Conservation (phyloP, 2,329 filamentous ascomycete genomes). For the Dactylonectria estremocensis region DNA sequence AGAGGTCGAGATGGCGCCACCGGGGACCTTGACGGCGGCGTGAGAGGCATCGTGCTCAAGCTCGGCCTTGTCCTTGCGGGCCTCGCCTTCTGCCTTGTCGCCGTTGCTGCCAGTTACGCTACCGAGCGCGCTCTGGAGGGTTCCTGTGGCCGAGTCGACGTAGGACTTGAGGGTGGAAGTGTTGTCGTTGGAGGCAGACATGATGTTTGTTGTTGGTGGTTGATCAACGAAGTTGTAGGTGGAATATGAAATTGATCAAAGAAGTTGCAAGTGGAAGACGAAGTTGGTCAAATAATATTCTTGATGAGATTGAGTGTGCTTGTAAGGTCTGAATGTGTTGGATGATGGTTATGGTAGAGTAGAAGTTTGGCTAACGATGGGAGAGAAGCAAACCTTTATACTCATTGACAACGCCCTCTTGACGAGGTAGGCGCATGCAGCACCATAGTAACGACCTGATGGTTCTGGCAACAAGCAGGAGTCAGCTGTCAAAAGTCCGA, state of each 20-base stretch:
- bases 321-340: slow-evolving; percentile 27
- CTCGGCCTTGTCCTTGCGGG: slow-evolving; percentile 75
- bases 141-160: slow-evolving; percentile 80
- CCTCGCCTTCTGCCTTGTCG: slow-evolving; percentile 77
- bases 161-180: slow-evolving; percentile 86
- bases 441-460: slow-evolving; percentile 17
- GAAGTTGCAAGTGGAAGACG: slow-evolving; percentile 12
- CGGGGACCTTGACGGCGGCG: slow-evolving; percentile 80
- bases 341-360: slow-evolving; percentile 26
- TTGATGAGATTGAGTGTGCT: slow-evolving; percentile 17
- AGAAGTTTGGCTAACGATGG: slow-evolving; percentile 39
- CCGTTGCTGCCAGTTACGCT: slow-evolving; percentile 79
- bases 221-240: slow-evolving; percentile 31
- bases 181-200: slow-evolving; percentile 52
- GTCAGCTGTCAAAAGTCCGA: slow-evolving; percentile 7
- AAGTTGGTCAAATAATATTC: background rate
- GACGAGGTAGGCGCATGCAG: slow-evolving; percentile 29
- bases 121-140: slow-evolving; percentile 80
- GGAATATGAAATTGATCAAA: background rate
- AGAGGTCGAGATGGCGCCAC: slow-evolving; percentile 77
- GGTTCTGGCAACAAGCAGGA: slow-evolving; percentile 7
- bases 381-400: slow-evolving; percentile 46
- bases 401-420: slow-evolving; percentile 22
- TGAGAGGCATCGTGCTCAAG: slow-evolving; percentile 82
- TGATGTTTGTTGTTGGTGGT: too few species aligned